Conservation (phyloP, 1,139 yeast genomes). For the Pneumocystis murina region DNA sequence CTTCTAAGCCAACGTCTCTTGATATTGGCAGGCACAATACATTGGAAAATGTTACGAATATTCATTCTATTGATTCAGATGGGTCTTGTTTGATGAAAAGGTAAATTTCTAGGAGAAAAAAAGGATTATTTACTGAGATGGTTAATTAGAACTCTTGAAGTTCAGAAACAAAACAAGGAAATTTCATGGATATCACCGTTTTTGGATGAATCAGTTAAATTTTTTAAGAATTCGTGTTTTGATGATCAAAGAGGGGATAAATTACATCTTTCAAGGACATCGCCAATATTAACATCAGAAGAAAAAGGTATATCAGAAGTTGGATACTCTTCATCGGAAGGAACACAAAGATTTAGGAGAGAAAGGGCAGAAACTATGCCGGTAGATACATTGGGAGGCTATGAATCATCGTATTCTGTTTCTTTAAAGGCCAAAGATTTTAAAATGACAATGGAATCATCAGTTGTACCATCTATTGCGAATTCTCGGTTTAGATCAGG, state of each 20-base stretch:
- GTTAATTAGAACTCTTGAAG: neutral
- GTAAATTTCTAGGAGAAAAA: neutral
- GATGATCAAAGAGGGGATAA: neutral
- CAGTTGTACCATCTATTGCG: neutral
- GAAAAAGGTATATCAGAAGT: neutral
- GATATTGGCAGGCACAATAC: no score
- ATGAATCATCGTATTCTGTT: neutral
- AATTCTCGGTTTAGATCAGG: conserved; percentile 14
- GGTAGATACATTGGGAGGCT: neutral
- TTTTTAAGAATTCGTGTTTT: neutral
- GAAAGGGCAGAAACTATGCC: neutral
- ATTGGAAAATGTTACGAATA: no score
- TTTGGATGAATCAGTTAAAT: neutral
- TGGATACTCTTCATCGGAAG: neutral
- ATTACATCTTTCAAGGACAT: neutral
- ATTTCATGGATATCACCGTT: neutral
- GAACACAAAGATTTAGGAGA: neutral
- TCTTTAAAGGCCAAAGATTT: neutral
- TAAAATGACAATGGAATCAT: neutral
- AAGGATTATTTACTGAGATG: no score
- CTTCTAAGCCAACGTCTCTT: no score
- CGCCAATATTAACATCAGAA: neutral
- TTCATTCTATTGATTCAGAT: no score
- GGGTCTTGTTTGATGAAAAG: neutral
- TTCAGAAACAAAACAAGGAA: neutral